Evolutionary conservation across 345 rosid species (phyloP).

Genomic region (Salix udensis): DNA sequence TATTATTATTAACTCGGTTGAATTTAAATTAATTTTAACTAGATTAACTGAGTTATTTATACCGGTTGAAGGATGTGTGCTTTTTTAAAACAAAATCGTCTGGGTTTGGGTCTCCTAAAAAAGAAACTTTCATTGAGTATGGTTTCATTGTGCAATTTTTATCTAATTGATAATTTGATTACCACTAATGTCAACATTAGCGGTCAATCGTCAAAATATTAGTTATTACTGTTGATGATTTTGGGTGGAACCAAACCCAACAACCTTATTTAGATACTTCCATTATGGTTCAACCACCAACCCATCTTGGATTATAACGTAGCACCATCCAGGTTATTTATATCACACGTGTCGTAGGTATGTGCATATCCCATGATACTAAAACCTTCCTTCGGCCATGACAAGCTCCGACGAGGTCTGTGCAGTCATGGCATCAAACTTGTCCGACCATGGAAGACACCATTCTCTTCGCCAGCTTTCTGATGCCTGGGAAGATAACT

Average conservation of each 20-base stretch:
- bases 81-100: no score
- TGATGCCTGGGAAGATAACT: constrained; percentile 2
- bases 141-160: no score
- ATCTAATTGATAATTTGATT: no score
- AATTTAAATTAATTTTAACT: no score
- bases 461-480: constrained; percentile 3
- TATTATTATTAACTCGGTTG: no score
- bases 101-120: no score
- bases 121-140: no score
- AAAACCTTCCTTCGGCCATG: constrained; percentile 4
- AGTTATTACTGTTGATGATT: background rate
- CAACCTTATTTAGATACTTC: constrained; percentile 15
- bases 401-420: constrained; percentile 22
- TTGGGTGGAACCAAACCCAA: constrained; percentile 39
- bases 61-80: no score
- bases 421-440: constrained; percentile 8
- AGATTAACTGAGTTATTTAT: no score
- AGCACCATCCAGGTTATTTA: background rate
- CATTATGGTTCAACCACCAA: constrained; percentile 28
- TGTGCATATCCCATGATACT: background rate
- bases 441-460: background rate
- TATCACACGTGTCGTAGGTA: no score
- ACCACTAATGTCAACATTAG: background rate
- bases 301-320: background rate
- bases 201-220: background rate